Base-by-base conservation (phyloP, 1,284 basidiomycete genomes). In the Leccinum glutinopallens region DNA sequence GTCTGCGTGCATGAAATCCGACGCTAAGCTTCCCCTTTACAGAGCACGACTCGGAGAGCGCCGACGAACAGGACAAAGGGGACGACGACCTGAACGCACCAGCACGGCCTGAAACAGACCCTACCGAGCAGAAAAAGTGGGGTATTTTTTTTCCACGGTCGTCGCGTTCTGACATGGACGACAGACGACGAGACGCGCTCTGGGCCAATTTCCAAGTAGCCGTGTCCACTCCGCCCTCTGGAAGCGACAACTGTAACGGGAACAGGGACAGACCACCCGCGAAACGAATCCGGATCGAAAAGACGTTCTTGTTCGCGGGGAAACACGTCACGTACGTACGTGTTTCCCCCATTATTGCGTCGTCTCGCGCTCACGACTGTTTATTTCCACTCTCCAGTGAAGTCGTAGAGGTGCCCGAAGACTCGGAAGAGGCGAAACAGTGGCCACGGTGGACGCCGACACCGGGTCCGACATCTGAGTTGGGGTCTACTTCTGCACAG, bases 281-380 rank as follows among this genome's bases (percentile, higher is more conserved):
- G 67, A 82, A 80, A 63, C 79, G 80, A 68, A 81, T 93, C 53
- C 89, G 87, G 73, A 79, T 94, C 57, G 82, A 87, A 71, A 90
- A 87, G 71, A 81, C 80, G 58, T 90, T 87, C 74, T 76, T 84
- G 39, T 94, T 89, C 70, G 92, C 91, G 1, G 91, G 92, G 22
- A 87, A 92, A 68, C 83, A 87, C 41, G 80, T 90, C 58, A 78
- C 80, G 92, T 92, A 75, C 73, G 89, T 81, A 17, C 54, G 32
- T 46, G 10, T 53, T 8, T 12, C 46, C 12, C 46, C 60, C 7
- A 0, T 25, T 8, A 22, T 15, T 22, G 6, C 13, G 49, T 22
- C 39, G 32, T 10, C 54, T n/a, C 29, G 53, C 29, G 13, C 13
- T 53, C 22, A 53, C 49, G 49, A 53, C 22, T 53, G 49, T 53